A percentile compares a stretch with the other conserved stretches of the same genome.
Conservation (phyloP, 768 basidiomycete genomes). For the Termitomyces sp. region DNA sequence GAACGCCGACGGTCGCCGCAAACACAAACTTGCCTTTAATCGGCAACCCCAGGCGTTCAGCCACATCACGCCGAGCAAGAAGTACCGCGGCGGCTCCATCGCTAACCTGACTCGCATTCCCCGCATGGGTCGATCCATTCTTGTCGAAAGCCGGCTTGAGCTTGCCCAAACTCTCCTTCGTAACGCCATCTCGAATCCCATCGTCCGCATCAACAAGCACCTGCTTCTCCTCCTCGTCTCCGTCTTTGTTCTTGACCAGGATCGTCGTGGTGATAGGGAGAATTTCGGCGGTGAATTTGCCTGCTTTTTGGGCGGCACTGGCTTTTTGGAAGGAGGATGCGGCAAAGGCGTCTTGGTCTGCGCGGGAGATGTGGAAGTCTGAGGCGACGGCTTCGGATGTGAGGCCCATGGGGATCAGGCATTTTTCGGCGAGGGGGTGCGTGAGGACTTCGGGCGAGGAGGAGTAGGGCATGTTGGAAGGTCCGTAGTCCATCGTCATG, state of each 20-base stretch:
- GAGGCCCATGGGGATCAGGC: conserved; percentile 89
- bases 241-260: conserved; percentile 54
- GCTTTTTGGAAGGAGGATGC: conserved; percentile 85
- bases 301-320: conserved; percentile 71
- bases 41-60: conserved; percentile 80
- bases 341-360: conserved; percentile 80
- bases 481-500: conserved; percentile 79
- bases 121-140: conserved; percentile 75
- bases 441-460: conserved; percentile 62
- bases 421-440: conserved; percentile 73
- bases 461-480: conserved; percentile 45
- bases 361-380: conserved; percentile 71
- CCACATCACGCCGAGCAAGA: conserved; percentile 74
- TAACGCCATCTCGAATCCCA: conserved; percentile 84
- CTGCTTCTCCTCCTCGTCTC: conserved; percentile 58
- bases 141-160: conserved; percentile 84
- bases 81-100: conserved; percentile 92
- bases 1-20: conserved; percentile 71
- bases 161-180: conserved; percentile 70
- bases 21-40: conserved; percentile 84
- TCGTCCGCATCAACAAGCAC: conserved; percentile 79
- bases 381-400: conserved; percentile 91
- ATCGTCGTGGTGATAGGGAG: conserved; percentile 71
- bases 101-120: conserved; percentile 85
- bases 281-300: conserved; percentile 82